Base-by-base conservation (phyloP, 129 eudicot species). In the Centella asiatica region DNA sequence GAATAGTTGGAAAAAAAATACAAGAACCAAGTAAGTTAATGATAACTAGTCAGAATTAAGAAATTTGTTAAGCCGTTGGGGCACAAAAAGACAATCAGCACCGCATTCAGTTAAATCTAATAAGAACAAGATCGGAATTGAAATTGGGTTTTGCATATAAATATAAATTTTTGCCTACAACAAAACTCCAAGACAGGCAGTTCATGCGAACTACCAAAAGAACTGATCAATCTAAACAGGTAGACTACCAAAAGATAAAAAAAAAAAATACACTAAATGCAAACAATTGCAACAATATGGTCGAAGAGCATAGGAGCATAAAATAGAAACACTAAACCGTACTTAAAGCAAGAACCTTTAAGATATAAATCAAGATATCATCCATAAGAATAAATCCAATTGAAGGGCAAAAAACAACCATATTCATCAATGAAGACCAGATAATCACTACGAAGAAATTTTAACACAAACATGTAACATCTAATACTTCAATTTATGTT, bases 361-460 rank as follows among this genome's bases (percentile, higher is more conserved):
- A 64, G 36, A 46, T 22, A 37, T 1, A 45, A 51, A 29, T 15
- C 33, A 5, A 33, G 20, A 60, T 31, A 27, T 28, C n/a, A 50
- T 47, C 19, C 42, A 23, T 23, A 32, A 14, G 26, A 73, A 60
- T 51, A 62, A 45, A 71, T 77, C 73, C 83, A 55, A 48, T 20
- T 22, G 20, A 49, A 46, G 20, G 61, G 28, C 33, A 18, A 59
- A 27, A 3, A 40, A 27, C 37, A 56, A 27, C 53, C 53, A 10
- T 23, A 39, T 24, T 50, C 66, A 53, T 45, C 72, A 69, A 59
- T 60, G 66, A 62, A 65, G 59, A 55, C 45, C 57, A 60, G 32
- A 50, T 48, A 59, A 39, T 36, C 59, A 45, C 32, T 32, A 71
- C n/a, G n/a, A n/a, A n/a, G n/a, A n/a, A n/a, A n/a, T n/a, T n/a